Evolutionary conservation across 257 asterid species (phyloP), one percentile per base, ranked within the genome.

Genomic region (Fraxinus anomala): DNA sequence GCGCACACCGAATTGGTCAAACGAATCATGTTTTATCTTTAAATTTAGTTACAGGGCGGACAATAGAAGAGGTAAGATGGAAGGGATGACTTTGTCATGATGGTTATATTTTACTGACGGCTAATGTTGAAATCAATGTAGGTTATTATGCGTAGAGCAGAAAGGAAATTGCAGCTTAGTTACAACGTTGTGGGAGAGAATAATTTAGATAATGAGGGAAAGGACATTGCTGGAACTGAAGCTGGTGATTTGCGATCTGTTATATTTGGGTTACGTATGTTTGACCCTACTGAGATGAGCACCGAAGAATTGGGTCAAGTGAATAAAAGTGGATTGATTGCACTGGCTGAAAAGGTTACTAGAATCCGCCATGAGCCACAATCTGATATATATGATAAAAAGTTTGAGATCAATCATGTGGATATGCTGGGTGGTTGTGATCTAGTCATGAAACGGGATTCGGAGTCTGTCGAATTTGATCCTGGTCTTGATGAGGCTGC

Each of bases 1-100:
- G 98, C 73, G 96, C 97, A 13, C 98, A 95, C 82, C 91, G 99
- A 82, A 95, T 95, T 85, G 99, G 98, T 83, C 99, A 95, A 86
- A 83, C 54, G 75, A 90, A 88, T 81, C 96, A 91, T 54, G 99
- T 95, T 24, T 86, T 95, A 74, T 89, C 92, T 56, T 86, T 95
- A 76, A 93, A 93, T 82, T 86, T 95, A 84, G 97, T 93, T 74
- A 88, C 96, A 19, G 89, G 89, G 37, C 88, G 81, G 77, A 85
- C 99, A 36, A 83, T 95, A 56, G 99, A 95, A 92, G 97, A 95
- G 98, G 99, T 95, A 70, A 83, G 80, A 66, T 42, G 7, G 21
- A 28, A 72, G n/a, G 6, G 39, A 33, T 23, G 24, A 0, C 2
- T 17, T 69, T 79, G 63, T 66, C 61, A 73, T 42, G 16, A 74